Percentiles rank a stretch among this genome's conserved stretches.
These are phyloP conservation scores for Lentinula guzmanii DNA, from an alignment of 768 basidiomycete genomes.

Conservation along the genomic window DNA sequence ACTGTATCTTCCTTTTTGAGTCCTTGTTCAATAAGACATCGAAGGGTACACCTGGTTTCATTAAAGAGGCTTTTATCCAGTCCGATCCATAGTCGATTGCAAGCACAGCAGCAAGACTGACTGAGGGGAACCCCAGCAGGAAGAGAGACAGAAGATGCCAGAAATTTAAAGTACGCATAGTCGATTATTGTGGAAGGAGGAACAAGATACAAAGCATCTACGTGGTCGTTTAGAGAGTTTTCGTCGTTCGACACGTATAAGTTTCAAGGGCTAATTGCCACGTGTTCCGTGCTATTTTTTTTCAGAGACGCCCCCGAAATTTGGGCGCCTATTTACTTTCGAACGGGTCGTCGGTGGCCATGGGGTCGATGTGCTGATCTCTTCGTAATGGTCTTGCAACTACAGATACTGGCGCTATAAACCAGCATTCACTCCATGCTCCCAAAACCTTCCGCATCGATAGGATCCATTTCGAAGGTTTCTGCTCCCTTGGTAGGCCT, in stretches of 20 bases:
- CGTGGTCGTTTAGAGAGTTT: not conserved
- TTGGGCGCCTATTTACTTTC: not conserved
- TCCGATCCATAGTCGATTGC: constrained; percentile 99
- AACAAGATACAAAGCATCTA: constrained; percentile 2
- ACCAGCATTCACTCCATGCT: not conserved
- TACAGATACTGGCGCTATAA: not conserved
- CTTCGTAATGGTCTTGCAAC: not conserved
- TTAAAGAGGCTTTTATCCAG: constrained; percentile 93
- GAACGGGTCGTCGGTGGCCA: too few relatives aligned
- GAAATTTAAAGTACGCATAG: constrained; percentile 32
- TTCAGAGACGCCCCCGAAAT: not conserved
- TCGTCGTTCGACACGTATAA: not conserved
- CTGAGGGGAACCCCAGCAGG: constrained; percentile 30
- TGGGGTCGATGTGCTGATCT: not conserved
- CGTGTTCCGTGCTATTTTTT: not conserved
- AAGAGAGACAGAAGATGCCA: constrained; percentile 34
- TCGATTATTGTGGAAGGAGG: constrained; percentile 8
- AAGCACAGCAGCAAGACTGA: constrained; percentile 69
- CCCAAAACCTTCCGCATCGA: not conserved
- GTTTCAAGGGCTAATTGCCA: not conserved
- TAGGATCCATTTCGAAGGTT: not conserved
- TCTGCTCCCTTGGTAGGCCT: not conserved
- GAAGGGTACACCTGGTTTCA: constrained; percentile 92
- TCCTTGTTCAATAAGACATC: constrained; percentile 96
- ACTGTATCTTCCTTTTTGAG: constrained; percentile 92